phyloP scores from a whole-genome alignment of 2,329 filamentous ascomycete species.

The Phaeomoniella chlamydospora region DNA sequence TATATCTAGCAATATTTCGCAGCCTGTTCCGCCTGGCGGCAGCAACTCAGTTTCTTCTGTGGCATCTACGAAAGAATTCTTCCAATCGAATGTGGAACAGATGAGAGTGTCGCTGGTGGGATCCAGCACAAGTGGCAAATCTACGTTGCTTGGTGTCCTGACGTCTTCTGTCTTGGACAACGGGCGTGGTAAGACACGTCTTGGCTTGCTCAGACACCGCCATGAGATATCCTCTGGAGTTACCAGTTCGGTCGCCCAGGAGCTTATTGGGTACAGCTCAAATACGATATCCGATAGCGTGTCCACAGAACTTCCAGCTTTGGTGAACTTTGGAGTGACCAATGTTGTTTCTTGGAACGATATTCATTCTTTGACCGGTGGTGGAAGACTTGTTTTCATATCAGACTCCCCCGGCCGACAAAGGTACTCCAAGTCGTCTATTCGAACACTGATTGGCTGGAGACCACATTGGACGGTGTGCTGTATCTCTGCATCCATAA shows the following conservation, averaged over 20 bases:
- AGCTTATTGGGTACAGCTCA: slow-evolving; percentile 70
- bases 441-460: slow-evolving; percentile 88
- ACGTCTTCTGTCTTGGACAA: slow-evolving; percentile 84
- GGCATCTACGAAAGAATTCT: slow-evolving; percentile 8
- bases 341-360: slow-evolving; percentile 91
- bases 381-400: slow-evolving; percentile 63
- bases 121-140: slow-evolving; percentile 83
- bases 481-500: slow-evolving; percentile 74
- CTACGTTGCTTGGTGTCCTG: slow-evolving; percentile 73
- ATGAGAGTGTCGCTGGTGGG: slow-evolving; percentile 78
- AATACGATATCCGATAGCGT: slow-evolving; percentile 14
- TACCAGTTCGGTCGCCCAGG: slow-evolving; percentile 88
- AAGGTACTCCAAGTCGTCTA: slow-evolving; percentile 73
- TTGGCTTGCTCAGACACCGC: slow-evolving; percentile 79
- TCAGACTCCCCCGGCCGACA: slow-evolving; percentile 88
- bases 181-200: slow-evolving; percentile 73
- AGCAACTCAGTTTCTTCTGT: background rate
- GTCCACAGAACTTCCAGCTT: slow-evolving; percentile 12
- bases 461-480: slow-evolving; percentile 86
- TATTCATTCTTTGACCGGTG: slow-evolving; percentile 65
- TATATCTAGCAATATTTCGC: background rate
- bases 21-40: slow-evolving; percentile 2
- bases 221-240: slow-evolving; percentile 86
- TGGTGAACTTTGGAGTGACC: slow-evolving; percentile 68
- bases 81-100: slow-evolving; percentile 49